phyloP scores from a whole-genome alignment of 2,329 filamentous ascomycete species.

The Aspergillus neotritici region DNA sequence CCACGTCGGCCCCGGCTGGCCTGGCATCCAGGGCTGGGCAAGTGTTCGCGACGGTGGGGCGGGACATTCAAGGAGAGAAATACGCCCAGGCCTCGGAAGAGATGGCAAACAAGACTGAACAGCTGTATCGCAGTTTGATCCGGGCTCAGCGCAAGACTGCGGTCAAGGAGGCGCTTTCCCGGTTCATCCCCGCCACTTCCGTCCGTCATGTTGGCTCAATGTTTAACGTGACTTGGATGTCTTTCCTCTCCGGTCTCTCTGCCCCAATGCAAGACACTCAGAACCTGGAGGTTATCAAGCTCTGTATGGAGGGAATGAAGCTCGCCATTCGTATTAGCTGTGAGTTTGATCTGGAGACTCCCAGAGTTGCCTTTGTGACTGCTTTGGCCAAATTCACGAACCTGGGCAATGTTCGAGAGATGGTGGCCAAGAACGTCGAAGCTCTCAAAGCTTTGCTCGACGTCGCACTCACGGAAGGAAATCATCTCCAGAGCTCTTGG shows the following conservation, averaged over 20 bases:
- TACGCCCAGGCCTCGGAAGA: conserved; percentile 94
- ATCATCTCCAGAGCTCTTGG: conserved; percentile 84
- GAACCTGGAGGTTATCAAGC: conserved; percentile 82
- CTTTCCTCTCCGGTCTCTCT: conserved; percentile 89
- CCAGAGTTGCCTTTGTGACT: conserved; percentile 88
- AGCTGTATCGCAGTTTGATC: conserved; percentile 89
- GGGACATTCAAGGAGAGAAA: conserved; percentile 85
- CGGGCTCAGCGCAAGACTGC: conserved; percentile 80
- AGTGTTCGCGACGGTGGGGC: conserved; percentile 82
- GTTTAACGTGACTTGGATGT: conserved; percentile 99
- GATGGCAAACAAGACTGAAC: conserved; percentile 73
- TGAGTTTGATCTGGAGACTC: conserved; percentile 87
- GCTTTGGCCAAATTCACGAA: conserved; percentile 91
- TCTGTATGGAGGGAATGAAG: conserved; percentile 94
- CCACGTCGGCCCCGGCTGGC: conserved; percentile 56
- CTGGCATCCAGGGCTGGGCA: conserved; percentile 80
- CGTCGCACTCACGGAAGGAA: conserved; percentile 86
- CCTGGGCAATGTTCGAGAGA: conserved; percentile 89
- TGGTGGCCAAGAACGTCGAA: conserved; percentile 93
- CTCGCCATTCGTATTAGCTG: conserved; percentile 90
- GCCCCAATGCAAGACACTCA: conserved; percentile 90
- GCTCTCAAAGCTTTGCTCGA: conserved; percentile 88
- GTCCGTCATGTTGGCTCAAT: conserved; percentile 94
- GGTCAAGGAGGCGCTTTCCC: conserved; percentile 59
- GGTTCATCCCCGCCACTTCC: conserved; percentile 86